Evolutionary conservation across 2,329 filamentous ascomycete genomes (phyloP).

Genomic region (Penicillium sp.): DNA sequence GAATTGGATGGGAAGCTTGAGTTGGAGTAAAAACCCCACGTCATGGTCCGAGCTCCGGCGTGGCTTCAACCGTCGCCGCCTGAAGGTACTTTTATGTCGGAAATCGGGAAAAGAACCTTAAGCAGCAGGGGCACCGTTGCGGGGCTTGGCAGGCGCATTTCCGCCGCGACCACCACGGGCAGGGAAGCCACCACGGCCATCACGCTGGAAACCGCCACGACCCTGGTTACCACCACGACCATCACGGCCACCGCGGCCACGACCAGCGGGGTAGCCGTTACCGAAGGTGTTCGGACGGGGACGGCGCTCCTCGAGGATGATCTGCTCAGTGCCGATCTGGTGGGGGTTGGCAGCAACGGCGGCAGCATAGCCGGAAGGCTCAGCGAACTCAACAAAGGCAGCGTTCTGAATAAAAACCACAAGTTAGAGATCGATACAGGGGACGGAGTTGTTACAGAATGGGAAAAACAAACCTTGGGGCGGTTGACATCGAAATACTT

Average conservation of each 20-base stretch:
- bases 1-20: neutral
- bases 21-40: neutral
- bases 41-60: neutral
- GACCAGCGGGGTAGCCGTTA: constrained; percentile 63
- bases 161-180: constrained; percentile 66
- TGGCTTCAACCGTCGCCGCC: neutral
- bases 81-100: neutral
- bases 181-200: constrained; percentile 65
- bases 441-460: neutral
- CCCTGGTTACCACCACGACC: constrained; percentile 67
- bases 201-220: constrained; percentile 67
- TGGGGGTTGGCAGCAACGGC: constrained; percentile 85
- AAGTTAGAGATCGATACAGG: neutral
- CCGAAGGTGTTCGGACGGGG: constrained; percentile 73
- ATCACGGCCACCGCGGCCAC: constrained; percentile 69
- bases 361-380: constrained; percentile 76
- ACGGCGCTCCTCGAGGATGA: constrained; percentile 87
- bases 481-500: constrained; percentile 67
- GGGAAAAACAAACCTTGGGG: constrained; percentile 67
- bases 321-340: constrained; percentile 76
- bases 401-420: constrained; percentile 68
- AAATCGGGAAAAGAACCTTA: constrained; percentile 30
- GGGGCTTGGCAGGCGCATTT: constrained; percentile 54
- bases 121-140: constrained; percentile 51
- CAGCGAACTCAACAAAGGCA: constrained; percentile 93